Conservation (phyloP, 495 filamentous ascomycete genomes). For the Hypoxylon perforatum region DNA sequence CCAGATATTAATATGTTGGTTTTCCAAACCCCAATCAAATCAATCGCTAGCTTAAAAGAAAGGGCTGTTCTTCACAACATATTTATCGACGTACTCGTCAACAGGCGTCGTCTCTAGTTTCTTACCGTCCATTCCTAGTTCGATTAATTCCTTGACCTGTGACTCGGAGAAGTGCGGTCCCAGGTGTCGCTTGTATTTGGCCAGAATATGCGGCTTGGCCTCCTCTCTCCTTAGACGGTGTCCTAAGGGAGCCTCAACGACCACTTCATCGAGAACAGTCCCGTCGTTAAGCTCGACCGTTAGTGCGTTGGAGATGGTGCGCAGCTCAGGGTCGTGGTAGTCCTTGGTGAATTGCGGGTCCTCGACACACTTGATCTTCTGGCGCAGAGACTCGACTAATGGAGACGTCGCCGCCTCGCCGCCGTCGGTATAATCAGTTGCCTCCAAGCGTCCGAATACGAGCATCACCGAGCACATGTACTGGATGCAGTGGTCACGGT, state of each 20-base stretch:
- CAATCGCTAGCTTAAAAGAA: conserved; percentile 52
- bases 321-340: conserved; percentile 92
- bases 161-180: conserved; percentile 80
- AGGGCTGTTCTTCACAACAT: conserved; percentile 71
- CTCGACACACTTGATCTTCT: conserved; percentile 94
- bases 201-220: conserved; percentile 94
- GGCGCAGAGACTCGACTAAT: conserved; percentile 87
- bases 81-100: conserved; percentile 94
- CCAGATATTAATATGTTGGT: background rate
- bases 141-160: conserved; percentile 80
- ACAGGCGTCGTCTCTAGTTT: conserved; percentile 82
- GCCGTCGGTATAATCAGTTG: conserved; percentile 91
- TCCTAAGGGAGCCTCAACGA: conserved; percentile 94
- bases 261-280: conserved; percentile 89
- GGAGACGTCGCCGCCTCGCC: conserved; percentile 89
- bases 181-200: conserved; percentile 94
- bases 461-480: conserved; percentile 99
- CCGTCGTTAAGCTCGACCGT: conserved; percentile 94
- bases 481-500: conserved; percentile 99
- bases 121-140: conserved; percentile 76
- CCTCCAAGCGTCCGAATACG: conserved; percentile 89
- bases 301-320: conserved; percentile 95
- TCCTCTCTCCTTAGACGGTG: conserved; percentile 92
- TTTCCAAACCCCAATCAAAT: conserved; percentile 6
- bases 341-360: conserved; percentile 92